Evolutionary conservation across 495 filamentous ascomycete species (phyloP).

Genomic region (Arthonia radiata): DNA sequence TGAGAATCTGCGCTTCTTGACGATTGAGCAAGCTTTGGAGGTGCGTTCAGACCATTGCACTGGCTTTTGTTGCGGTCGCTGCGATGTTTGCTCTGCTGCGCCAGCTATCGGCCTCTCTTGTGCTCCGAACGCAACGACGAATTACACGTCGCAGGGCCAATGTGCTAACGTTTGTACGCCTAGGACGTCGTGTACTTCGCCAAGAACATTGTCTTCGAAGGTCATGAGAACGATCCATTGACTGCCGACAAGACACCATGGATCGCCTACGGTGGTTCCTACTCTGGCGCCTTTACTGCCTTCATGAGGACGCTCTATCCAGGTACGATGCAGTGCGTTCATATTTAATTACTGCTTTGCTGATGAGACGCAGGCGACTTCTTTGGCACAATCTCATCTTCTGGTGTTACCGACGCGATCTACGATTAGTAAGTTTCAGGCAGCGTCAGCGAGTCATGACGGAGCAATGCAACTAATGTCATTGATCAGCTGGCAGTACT

Average conservation of each 20-base stretch:
- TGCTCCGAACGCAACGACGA: too few species aligned
- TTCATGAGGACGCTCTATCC: conserved; percentile 46
- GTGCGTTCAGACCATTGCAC: too few species aligned
- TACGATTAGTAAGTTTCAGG: too few species aligned
- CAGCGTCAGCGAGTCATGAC: too few species aligned
- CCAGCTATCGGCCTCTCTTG: too few species aligned
- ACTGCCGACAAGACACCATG: conserved; percentile 32
- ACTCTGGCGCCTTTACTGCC: conserved; percentile 47
- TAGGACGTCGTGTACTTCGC: conserved; percentile 52
- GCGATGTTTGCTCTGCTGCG: too few species aligned
- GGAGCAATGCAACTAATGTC: too few species aligned
- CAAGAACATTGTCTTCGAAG: conserved; percentile 34
- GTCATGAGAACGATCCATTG: conserved; percentile 34
- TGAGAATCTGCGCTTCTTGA: conserved; percentile 43
- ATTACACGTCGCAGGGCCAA: too few species aligned
- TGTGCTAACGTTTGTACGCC: too few species aligned
- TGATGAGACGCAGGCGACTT: conserved; percentile 3
- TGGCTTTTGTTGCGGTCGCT: too few species aligned
- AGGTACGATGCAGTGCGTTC: conserved; percentile 14
- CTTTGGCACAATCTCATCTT: conserved; percentile 41
- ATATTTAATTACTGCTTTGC: neutral
- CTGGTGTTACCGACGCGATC: conserved; percentile 45
- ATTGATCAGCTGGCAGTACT: conserved; percentile 52
- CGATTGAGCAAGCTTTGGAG: conserved; percentile 51
- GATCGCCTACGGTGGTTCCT: conserved; percentile 51